Conservation (phyloP, 225 moss, liverwort and hornwort species). For the Lunularia cruciata region DNA sequence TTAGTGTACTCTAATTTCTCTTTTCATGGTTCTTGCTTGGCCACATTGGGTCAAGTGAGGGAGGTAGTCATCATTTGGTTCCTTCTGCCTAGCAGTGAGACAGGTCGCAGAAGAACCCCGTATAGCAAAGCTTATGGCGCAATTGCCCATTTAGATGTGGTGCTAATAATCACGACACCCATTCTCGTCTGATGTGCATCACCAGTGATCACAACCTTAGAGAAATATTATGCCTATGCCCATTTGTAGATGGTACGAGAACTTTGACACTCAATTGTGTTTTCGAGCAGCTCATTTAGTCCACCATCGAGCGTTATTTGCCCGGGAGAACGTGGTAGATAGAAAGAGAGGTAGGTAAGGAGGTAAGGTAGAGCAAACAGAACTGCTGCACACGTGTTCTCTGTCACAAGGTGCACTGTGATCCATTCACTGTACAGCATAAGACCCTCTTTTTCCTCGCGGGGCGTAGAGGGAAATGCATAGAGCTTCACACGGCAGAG, state of each 20-base stretch:
- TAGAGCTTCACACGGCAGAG: slow-evolving; percentile 20
- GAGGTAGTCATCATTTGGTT: slow-evolving; percentile 29
- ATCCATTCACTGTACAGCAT: slow-evolving; percentile 46
- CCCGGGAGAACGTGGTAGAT: slow-evolving; percentile 23
- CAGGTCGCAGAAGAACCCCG: slow-evolving; percentile 22
- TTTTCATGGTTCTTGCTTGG: slow-evolving; percentile 11
- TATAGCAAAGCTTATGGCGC: slow-evolving; percentile 30
- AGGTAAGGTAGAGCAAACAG: slow-evolving; percentile 28
- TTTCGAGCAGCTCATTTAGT: slow-evolving; percentile 15
- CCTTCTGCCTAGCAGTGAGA: slow-evolving; percentile 20
- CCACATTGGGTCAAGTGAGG: slow-evolving; percentile 22
- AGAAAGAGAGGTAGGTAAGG: slow-evolving; percentile 18
- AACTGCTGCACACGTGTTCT: slow-evolving; percentile 27
- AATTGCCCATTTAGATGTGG: slow-evolving; percentile 31
- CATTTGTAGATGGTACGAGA: slow-evolving; percentile 16
- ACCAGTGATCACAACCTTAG: slow-evolving; percentile 6
- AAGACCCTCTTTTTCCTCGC: slow-evolving; percentile 24
- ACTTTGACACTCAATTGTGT: slow-evolving; percentile 21
- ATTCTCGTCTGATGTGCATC: slow-evolving; percentile 11
- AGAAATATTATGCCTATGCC: slow-evolving; percentile 17
- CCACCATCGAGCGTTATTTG: slow-evolving; percentile 16
- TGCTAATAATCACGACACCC: background rate
- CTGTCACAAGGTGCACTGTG: slow-evolving; percentile 27
- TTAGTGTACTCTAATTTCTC: slow-evolving; percentile 26
- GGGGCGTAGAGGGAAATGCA: slow-evolving; percentile 27